Conservation (phyloP, 169 alveolate genomes). For the Plasmodium gonderi region DNA sequence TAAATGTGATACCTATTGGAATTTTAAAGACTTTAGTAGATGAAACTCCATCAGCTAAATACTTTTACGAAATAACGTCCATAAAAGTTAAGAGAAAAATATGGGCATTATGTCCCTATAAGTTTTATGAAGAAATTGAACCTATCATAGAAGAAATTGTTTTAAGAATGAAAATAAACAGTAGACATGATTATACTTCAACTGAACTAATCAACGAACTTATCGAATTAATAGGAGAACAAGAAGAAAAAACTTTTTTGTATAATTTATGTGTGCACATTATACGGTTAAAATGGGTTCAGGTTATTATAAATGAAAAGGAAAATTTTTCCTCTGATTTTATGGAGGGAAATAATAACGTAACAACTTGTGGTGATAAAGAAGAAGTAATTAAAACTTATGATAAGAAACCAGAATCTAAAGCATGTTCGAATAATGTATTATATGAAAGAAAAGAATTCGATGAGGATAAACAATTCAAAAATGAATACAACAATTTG, state of each 20-base stretch:
- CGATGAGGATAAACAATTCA: neutral
- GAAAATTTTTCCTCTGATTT: constrained; percentile 10
- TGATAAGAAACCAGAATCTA: neutral
- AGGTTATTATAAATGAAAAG: constrained; percentile 21
- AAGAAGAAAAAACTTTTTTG: constrained; percentile 24
- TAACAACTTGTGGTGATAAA: neutral
- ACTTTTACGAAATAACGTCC: constrained; percentile 79
- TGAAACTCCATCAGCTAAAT: constrained; percentile 80
- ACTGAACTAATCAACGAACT: constrained; percentile 22
- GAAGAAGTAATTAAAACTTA: neutral
- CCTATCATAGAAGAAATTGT: constrained; percentile 55
- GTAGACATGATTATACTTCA: constrained; percentile 8
- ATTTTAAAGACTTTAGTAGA: constrained; percentile 79
- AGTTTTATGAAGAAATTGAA: constrained; percentile 59
- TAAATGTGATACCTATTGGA: constrained; percentile 78
- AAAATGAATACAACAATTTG: neutral
- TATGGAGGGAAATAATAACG: neutral
- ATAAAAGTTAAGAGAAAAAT: constrained; percentile 61
- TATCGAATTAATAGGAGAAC: constrained; percentile 52
- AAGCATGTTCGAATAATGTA: neutral
- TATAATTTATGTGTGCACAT: constrained; percentile 72
- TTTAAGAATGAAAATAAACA: constrained; percentile 50
- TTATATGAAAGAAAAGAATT: neutral
- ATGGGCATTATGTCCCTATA: constrained; percentile 58
- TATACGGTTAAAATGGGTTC: constrained; percentile 51